phyloP scores from a whole-genome alignment of 116 monocot genomes.

The Phalaenopsis hybrid region DNA sequence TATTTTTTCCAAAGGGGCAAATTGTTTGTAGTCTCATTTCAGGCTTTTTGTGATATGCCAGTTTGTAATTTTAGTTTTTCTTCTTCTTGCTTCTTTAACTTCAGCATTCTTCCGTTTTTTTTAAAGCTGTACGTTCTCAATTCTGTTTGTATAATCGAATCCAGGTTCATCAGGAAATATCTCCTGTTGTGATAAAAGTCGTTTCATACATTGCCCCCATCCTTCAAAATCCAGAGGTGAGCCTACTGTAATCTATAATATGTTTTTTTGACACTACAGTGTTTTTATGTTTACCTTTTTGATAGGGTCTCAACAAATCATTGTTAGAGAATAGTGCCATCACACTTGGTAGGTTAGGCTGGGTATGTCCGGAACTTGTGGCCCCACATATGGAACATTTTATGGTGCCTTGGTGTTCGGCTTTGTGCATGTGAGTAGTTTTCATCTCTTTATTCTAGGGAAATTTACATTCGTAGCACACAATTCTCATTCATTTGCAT shows the following conservation, averaged over 20 bases:
- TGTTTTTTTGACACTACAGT: slow-evolving; percentile 5
- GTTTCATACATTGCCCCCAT: slow-evolving; percentile 67
- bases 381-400: slow-evolving; percentile 95
- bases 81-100: background rate
- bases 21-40: background rate
- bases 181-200: slow-evolving; percentile 60
- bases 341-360: slow-evolving; percentile 90
- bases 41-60: background rate
- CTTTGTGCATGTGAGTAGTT: slow-evolving; percentile 68
- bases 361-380: slow-evolving; percentile 96
- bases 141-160: slow-evolving; percentile 4
- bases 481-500: too few relatives aligned
- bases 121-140: background rate
- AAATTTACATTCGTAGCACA: too few relatives aligned
- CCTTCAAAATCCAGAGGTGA: slow-evolving; percentile 77
- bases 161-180: slow-evolving; percentile 79
- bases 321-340: slow-evolving; percentile 93
- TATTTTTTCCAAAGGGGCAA: background rate
- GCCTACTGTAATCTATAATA: background rate
- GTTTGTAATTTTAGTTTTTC: background rate
- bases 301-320: slow-evolving; percentile 80
- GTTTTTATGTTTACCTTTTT: background rate
- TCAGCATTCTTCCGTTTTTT: background rate
- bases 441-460: background rate
- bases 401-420: slow-evolving; percentile 82